Evolutionary conservation across 2,329 filamentous ascomycete species (phyloP), one percentile per base, ranked within the genome.

Genomic region (Epichloe coenophiala): DNA sequence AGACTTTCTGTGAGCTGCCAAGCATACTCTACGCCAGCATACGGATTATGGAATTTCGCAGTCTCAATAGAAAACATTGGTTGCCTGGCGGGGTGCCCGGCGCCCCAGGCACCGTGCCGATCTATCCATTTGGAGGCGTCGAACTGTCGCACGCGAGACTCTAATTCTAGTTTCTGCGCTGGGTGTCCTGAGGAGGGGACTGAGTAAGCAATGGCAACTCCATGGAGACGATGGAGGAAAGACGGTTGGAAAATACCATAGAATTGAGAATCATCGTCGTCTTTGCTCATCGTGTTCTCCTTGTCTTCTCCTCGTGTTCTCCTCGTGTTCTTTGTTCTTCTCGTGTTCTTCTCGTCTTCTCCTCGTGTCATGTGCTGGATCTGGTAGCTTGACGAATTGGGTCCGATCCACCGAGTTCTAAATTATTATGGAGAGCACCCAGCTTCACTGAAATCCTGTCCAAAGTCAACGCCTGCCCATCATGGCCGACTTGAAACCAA

Each of bases 1-100:
- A 85, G 67, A 0, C 75, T 76, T 61, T 90, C 86, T 1, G 69
- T 69, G 31, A 82, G 70, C 62, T 84, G 83, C 71, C 83, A 81
- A 27, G 77, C 81, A 54, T 71, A 72, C 3, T 63, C 49, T 1
- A 72, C 52, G 36, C 76, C 78, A 51, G 78, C 72, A 56, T 80
- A 81, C 2, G 74, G 73, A 59, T 87, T 86, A 65, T 79, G 73
- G 2, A 77, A 64, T 27, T 62, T 63, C 0, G 65, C 55, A 6
- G 55, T 50, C n/a, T 61, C 54, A 4, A 37, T 19, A 4, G 35
- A 33, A 13, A 6, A 11, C 12, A 33, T 15, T 11, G 42, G 49
- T 8, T 37, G 38, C 47, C 43, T 46, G 38, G 42, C 41, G 5
- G 52, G 47, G 13, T 40, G 41, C 12, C 52, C 52, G 23, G 42